phyloP scores from a whole-genome alignment of 106 monocot species.

The Dendrobium chrysotoxum region DNA sequence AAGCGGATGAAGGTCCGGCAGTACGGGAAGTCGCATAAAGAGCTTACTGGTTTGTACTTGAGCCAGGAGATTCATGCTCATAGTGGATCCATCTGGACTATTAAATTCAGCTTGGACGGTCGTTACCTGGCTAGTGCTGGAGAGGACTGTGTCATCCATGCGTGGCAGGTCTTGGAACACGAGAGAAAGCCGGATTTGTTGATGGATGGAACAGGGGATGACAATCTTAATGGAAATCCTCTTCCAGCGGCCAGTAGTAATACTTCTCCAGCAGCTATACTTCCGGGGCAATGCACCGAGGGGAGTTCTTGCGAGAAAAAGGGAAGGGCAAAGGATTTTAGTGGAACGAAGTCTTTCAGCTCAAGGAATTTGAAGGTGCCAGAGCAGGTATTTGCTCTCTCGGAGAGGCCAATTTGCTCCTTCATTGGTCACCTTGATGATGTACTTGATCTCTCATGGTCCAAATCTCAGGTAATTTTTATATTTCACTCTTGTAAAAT shows the following conservation, averaged over 20 bases:
- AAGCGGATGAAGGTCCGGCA: conserved; percentile 67
- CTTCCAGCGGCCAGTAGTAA: conserved; percentile 26
- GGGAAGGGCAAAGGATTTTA: conserved; percentile 40
- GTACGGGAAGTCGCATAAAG: conserved; percentile 53
- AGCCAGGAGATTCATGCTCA: conserved; percentile 64
- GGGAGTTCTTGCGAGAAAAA: conserved; percentile 50
- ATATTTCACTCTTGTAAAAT: not conserved
- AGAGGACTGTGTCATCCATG: conserved; percentile 59
- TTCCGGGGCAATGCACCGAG: conserved; percentile 37
- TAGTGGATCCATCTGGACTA: conserved; percentile 59
- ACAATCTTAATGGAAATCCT: conserved; percentile 31
- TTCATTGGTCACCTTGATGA: conserved; percentile 66
- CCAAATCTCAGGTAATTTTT: conserved; percentile 67
- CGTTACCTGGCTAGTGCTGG: conserved; percentile 51
- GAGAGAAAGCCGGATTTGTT: conserved; percentile 39
- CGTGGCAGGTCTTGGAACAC: conserved; percentile 38
- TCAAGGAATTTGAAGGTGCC: conserved; percentile 58
- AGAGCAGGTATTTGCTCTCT: conserved; percentile 55
- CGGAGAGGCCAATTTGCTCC: conserved; percentile 60
- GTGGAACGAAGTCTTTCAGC: conserved; percentile 56
- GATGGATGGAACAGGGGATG: conserved; percentile 19
- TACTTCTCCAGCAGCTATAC: conserved; percentile 30
- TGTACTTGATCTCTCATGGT: conserved; percentile 93
- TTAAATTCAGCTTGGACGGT: conserved; percentile 61
- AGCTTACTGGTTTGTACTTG: conserved; percentile 51